Percentiles rank a stretch among this genome's conserved stretches.
Conservation (phyloP, 164 flowering plant genomes). For the Berberis vulgaris region DNA sequence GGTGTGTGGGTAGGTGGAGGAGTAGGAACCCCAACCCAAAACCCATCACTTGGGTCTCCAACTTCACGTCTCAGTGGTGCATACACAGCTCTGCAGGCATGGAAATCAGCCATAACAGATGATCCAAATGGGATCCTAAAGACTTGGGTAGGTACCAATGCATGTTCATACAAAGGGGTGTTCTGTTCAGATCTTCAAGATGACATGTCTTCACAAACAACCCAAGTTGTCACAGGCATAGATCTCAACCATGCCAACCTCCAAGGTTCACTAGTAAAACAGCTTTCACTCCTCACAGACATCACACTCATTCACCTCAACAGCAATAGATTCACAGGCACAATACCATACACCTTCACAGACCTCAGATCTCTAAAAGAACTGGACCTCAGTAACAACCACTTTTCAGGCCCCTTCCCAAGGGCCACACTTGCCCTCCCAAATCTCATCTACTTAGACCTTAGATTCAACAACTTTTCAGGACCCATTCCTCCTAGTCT, state of each 20-base stretch:
- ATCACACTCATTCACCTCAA: conserved; percentile 70
- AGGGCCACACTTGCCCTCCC: conserved; percentile 38
- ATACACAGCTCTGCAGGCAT: conserved; percentile 75
- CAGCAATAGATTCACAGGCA: conserved; percentile 72
- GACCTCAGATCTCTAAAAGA: conserved; percentile 48
- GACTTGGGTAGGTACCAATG: conserved; percentile 76
- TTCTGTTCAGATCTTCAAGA: conserved; percentile 44
- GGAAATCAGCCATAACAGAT: conserved; percentile 79
- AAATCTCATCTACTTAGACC: conserved; percentile 67
- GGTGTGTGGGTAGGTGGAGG: conserved; percentile 42
- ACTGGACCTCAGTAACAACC: conserved; percentile 83
- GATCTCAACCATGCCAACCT: conserved; percentile 86
- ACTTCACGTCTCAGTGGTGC: conserved; percentile 30
- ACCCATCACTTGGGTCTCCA: conserved; percentile 21
- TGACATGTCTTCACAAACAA: conserved; percentile 13
- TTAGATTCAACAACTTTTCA: conserved; percentile 67
- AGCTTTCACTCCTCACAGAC: conserved; percentile 58
- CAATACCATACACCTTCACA: conserved; percentile 50
- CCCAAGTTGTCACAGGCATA: conserved; percentile 43
- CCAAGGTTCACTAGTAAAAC: conserved; percentile 53
- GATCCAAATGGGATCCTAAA: conserved; percentile 55
- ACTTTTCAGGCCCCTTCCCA: conserved; percentile 75
- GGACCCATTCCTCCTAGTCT: conserved; percentile 68
- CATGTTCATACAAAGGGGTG: conserved; percentile 77
- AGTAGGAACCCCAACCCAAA: conserved; percentile 16